Base-by-base conservation (phyloP, 345 rosid genomes). In the Erodium maritimum region DNA sequence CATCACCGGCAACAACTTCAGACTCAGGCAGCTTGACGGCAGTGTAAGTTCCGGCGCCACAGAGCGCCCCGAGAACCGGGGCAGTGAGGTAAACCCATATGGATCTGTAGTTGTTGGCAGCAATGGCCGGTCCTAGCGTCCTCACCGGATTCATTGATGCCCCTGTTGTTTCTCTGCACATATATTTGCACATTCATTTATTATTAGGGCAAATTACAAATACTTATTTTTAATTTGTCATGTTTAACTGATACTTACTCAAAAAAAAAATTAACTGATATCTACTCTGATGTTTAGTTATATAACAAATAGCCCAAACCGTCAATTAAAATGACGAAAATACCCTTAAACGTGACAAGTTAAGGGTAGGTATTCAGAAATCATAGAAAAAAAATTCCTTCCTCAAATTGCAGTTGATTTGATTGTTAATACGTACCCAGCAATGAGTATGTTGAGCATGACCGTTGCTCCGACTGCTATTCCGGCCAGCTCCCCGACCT, bases 401-500 rank as follows among this genome's bases (percentile, higher is more conserved):
- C 16, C 10, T 22, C 29, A 59, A 25, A 52, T 58, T 50, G 0
- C 58, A 29, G 37, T 29, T 6, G 37, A 29, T 29, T 29, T 29
- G 50, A 24, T 34, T 45, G 10, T 60, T 60, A 17, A 3, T 2
- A 54, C 64, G 29, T 70, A 83, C 97, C 97, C 94, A 12, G 96
- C 95, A 19, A 91, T 87, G 65, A 91, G 90, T 58, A 78, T 80
- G 71, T 87, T 87, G 67, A 91, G 90, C 94, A 83, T 83, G 64
- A 83, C 96, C 5, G 96, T 85, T 21, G 96, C 97, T 75, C 97
- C 97, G 0, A 85, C 96, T 5, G 96, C 96, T 4, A 90, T 83
- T 77, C 94, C 96, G 0, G 96, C 91, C 73, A 90, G 65, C 71
- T 85, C 96, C 21, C 96, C 94, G 29, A 85, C 95, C 94, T 90